phyloP scores from a whole-genome alignment of 805 yeast genomes.

The Gaillardinia entomophila region DNA sequence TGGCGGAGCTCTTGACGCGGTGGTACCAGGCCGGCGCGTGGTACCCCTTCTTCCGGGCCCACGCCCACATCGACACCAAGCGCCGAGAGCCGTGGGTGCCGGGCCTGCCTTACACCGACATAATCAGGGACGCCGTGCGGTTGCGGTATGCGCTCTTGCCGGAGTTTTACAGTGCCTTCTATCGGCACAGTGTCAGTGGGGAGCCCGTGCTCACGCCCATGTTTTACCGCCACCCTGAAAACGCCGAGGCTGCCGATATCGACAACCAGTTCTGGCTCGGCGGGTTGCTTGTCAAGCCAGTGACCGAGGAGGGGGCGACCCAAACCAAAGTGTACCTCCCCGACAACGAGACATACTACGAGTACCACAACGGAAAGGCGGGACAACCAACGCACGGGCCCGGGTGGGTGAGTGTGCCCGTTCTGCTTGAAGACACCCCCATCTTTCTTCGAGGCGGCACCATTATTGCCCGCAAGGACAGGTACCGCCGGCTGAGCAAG shows the following conservation, averaged over 20 bases:
- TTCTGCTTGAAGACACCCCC: conserved; percentile 59
- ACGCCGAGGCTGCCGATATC: conserved; percentile 44
- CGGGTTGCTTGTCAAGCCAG: conserved; percentile 77
- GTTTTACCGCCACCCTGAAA: conserved; percentile 49
- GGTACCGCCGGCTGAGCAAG: conserved; percentile 74
- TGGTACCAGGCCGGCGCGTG: conserved; percentile 97
- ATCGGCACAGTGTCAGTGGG: conserved; percentile 55
- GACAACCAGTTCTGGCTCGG: conserved; percentile 87
- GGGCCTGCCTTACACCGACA: conserved; percentile 64
- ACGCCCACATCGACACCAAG: conserved; percentile 90
- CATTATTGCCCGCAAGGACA: conserved; percentile 58
- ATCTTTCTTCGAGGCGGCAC: conserved; percentile 75
- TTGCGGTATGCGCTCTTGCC: conserved; percentile 78
- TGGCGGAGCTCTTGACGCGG: conserved; percentile 70
- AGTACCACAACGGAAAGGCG: conserved; percentile 35
- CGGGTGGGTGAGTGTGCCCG: conserved; percentile 37
- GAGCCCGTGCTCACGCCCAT: conserved; percentile 68
- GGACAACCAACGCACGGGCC: conserved; percentile 4
- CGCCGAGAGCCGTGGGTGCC: conserved; percentile 91
- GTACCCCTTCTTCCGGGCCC: conserved; percentile 96
- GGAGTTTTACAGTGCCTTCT: conserved; percentile 71
- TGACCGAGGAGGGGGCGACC: conserved; percentile 48
- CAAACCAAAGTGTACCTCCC: conserved; percentile 47
- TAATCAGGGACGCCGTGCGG: conserved; percentile 64
- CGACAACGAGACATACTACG: conserved; percentile 50